Evolutionary conservation across 2,329 filamentous ascomycete species (phyloP).

Genomic region (Taxawa tesnikishii): DNA sequence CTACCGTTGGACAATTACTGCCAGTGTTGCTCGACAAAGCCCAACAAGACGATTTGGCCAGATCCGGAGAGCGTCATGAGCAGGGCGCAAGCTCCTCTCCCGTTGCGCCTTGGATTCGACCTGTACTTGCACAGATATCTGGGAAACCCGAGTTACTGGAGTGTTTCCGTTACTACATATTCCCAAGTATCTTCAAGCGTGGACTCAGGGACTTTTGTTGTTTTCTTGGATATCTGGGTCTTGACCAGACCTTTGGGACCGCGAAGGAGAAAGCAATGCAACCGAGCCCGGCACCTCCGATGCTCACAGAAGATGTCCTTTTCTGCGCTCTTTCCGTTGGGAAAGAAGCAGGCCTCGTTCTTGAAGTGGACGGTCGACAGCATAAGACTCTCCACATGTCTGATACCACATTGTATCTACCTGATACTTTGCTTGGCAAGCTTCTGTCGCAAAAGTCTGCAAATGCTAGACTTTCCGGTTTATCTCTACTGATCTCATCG

Average conservation of each 20-base stretch:
- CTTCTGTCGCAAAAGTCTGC: too few species aligned
- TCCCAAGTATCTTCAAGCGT: slow-evolving; percentile 34
- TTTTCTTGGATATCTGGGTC: slow-evolving; percentile 27
- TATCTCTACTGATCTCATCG: slow-evolving; percentile 69
- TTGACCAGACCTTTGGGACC: slow-evolving; percentile 18
- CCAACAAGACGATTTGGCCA: slow-evolving; percentile 8
- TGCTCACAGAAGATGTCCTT: slow-evolving; percentile 11
- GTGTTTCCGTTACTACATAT: slow-evolving; percentile 32
- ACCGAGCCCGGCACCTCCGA: slow-evolving; percentile 8
- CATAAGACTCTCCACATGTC: slow-evolving; percentile 3
- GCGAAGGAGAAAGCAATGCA: slow-evolving; percentile 5
- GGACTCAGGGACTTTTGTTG: slow-evolving; percentile 24
- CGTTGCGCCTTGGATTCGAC: too few species aligned
- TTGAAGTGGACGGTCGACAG: slow-evolving; percentile 17
- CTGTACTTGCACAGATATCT: too few species aligned
- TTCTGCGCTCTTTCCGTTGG: slow-evolving; percentile 15
- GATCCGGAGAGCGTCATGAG: neutral
- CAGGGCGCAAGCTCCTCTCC: too few species aligned
- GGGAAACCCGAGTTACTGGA: slow-evolving; percentile 19
- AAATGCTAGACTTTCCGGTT: slow-evolving; percentile 68
- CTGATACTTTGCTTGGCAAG: slow-evolving; percentile 28
- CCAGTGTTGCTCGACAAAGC: slow-evolving; percentile 18
- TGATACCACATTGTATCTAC: slow-evolving; percentile 38
- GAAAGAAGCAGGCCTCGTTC: slow-evolving; percentile 33
- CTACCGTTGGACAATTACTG: slow-evolving; percentile 17